Conservation (phyloP, 1,284 basidiomycete genomes). For the Fomitopsis pinicola region DNA sequence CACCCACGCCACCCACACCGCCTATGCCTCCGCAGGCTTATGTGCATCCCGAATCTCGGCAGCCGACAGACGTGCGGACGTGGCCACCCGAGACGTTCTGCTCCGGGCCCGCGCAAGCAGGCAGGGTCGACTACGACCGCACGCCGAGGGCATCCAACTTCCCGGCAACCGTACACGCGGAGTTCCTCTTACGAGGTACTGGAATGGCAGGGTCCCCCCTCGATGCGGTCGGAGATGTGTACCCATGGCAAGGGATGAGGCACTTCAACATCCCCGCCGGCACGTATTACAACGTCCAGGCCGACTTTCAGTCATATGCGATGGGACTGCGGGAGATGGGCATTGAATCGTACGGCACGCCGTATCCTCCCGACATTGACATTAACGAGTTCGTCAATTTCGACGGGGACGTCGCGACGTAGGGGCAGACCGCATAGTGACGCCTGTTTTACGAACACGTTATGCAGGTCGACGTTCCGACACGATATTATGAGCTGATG, state of each 20-base stretch:
- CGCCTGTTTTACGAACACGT: background rate
- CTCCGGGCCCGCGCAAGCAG: too few relatives aligned
- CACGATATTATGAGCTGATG: background rate
- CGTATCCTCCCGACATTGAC: constrained; percentile 14
- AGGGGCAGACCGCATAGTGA: background rate
- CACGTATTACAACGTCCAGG: constrained; percentile 10
- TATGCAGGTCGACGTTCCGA: background rate
- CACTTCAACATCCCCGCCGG: background rate
- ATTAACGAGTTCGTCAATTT: constrained; percentile 14
- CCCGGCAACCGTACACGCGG: constrained; percentile 12
- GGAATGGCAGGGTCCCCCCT: background rate
- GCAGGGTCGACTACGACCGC: constrained; percentile 16
- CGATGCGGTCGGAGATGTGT: background rate
- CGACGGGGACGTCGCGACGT: constrained; percentile 5
- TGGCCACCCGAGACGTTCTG: background rate
- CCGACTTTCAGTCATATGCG: constrained; percentile 19
- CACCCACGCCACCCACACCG: too few relatives aligned
- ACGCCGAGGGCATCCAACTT: constrained; percentile 19
- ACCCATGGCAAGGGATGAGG: background rate
- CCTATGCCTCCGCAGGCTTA: background rate
- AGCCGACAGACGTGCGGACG: background rate
- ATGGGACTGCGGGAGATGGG: constrained; percentile 17
- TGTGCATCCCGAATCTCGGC: too few relatives aligned
- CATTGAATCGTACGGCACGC: constrained; percentile 11
- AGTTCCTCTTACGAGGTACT: background rate